Evolutionary conservation across 2,329 filamentous ascomycete species (phyloP), one percentile per base, ranked within the genome.

Genomic region (Beauveria australis): DNA sequence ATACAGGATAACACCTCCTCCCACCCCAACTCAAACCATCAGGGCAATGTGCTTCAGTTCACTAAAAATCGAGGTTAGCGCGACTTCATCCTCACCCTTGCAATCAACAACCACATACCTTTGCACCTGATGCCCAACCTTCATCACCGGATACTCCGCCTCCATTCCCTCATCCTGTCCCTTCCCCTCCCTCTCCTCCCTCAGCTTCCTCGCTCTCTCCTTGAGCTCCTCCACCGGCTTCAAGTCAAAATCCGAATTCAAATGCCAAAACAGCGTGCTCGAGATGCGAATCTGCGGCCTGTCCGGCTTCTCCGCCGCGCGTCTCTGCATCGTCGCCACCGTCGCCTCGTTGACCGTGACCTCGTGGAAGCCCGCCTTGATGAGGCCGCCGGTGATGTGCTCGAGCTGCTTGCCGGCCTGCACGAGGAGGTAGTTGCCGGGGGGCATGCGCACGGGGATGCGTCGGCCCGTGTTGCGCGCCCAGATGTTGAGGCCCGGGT

Each of bases 341-440:
- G 83, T 86, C 64, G 73, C 70, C 8, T 80, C 75, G 68, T 80
- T 85, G 62, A 85, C 80, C 2, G 83, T 79, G 0, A 86, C 83
- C 74, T 86, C 83, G 72, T 86, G 83, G 72, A 76, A 86, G 4
- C 83, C 83, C 1, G 83, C 83, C 69, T 84, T 85, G 70, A 86
- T 75, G 40, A 86, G 78, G 0, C 83, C 83, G 53, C 83, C 82
- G 0, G 82, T 85, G 55, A 83, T 71, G 72, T 86, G 79, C 75
- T 86, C 83, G 60, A 86, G 75, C 73, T 86, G 83, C 74, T 85
- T 85, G 61, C 83, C 83, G 1, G 83, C 83, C 67, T 86, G 83
- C 7, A 86, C 83, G 18, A 86, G 76, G 18, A 86, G 75, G 70
- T 84, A 76, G 69, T 81, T 82, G 3, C 82, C 81, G 3, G 73